These are phyloP conservation scores for Misopates orontium DNA, from an alignment of 257 asterid genomes.

Conservation along the genomic window DNA sequence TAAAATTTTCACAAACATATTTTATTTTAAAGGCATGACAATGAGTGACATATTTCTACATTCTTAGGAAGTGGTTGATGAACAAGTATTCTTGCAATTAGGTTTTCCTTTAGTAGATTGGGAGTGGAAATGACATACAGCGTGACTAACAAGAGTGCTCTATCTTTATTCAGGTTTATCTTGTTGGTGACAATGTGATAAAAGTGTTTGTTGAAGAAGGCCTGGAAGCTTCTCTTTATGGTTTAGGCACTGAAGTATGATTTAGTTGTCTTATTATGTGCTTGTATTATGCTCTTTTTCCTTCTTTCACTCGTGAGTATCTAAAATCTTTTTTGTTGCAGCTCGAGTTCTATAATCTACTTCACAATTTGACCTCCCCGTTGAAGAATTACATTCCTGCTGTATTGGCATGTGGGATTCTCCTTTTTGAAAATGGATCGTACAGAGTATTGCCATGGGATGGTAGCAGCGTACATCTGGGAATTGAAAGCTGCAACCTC, in stretches of 20 bases:
- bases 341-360: constrained; percentile 80
- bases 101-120: not conserved
- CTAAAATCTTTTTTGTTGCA: constrained; percentile 32
- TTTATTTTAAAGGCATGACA: constrained; percentile 2
- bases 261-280: constrained; percentile 19
- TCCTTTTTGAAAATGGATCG: constrained; percentile 62
- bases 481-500: constrained; percentile 42
- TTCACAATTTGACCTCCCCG: constrained; percentile 56
- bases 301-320: constrained; percentile 7
- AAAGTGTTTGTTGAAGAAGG: constrained; percentile 91
- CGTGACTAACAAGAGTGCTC: constrained; percentile 23
- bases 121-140: not conserved
- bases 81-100: not conserved
- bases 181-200: constrained; percentile 63
- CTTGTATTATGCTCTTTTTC: constrained; percentile 16
- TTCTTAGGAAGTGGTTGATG: not conserved
- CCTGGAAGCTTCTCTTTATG: constrained; percentile 73
- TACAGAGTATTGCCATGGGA: constrained; percentile 71
- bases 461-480: constrained; percentile 75
- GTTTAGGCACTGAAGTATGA: constrained; percentile 91
- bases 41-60: not conserved
- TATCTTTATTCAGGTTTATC: constrained; percentile 66
- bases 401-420: constrained; percentile 85
- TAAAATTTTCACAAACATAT: not conserved
- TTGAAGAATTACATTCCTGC: constrained; percentile 71